Conservation (phyloP, 2,329 filamentous ascomycete genomes). For the Ophiostoma tasmaniense region DNA sequence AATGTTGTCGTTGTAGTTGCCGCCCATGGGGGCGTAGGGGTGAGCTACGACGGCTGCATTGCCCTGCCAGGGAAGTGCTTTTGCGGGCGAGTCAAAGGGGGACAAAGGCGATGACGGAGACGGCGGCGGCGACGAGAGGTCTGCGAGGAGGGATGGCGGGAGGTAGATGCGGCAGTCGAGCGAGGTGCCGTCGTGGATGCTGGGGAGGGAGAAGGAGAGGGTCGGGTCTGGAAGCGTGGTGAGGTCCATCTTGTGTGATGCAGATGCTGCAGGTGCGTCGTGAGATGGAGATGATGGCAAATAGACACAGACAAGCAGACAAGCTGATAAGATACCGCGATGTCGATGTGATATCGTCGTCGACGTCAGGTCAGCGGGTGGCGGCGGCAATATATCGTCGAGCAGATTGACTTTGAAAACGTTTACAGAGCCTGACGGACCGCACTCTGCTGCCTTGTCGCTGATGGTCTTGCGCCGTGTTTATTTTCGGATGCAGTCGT, state of each 20-base stretch:
- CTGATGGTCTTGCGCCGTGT: background rate
- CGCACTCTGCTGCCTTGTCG: background rate
- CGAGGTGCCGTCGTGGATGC: constrained; percentile 64
- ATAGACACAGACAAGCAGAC: background rate
- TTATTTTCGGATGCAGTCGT: background rate
- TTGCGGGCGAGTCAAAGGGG: constrained; percentile 10
- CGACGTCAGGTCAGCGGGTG: background rate
- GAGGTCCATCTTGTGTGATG: background rate
- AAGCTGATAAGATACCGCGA: no score
- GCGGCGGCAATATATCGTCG: background rate
- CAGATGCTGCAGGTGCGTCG: background rate
- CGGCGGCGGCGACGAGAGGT: constrained; percentile 23
- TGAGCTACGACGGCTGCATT: constrained; percentile 67
- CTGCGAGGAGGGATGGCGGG: constrained; percentile 39
- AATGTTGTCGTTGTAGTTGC: constrained; percentile 72
- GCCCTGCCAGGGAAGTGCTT: constrained; percentile 34
- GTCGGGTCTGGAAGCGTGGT: constrained; percentile 37
- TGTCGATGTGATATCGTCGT: background rate
- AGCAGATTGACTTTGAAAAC: background rate
- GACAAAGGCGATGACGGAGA: background rate
- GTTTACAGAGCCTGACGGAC: no score
- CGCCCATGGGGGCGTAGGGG: constrained; percentile 83
- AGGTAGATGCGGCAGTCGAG: constrained; percentile 82
- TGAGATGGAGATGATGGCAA: background rate
- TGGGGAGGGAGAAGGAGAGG: constrained; percentile 70